Evolutionary conservation across 2,329 filamentous ascomycete species (phyloP).

Genomic region (Aureobasidium sp.): DNA sequence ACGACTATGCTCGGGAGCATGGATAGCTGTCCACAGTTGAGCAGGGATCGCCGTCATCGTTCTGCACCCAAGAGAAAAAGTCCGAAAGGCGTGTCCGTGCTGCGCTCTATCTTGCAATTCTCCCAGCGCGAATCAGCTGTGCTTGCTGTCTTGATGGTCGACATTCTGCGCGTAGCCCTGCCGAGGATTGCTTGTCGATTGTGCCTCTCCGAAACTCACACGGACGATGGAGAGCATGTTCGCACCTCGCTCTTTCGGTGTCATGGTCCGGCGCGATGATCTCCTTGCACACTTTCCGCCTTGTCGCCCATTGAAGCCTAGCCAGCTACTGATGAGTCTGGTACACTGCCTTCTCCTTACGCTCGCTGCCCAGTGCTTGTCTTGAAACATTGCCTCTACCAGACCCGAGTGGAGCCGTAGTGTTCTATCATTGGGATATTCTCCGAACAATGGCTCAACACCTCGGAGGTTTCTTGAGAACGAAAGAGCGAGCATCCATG

Average conservation of each 20-base stretch:
- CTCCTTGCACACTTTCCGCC: conserved; percentile 7
- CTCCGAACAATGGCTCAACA: conserved; percentile 7
- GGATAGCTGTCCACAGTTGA: not conserved
- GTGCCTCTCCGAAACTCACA: conserved; percentile 12
- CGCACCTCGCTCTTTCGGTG: conserved; percentile 10
- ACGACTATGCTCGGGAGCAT: conserved; percentile 9
- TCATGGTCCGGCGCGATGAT: conserved; percentile 7
- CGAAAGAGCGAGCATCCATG: conserved; percentile 9
- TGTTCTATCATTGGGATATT: conserved; percentile 11
- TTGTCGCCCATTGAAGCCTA: conserved; percentile 4
- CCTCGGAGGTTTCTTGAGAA: conserved; percentile 11
- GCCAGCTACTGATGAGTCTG: conserved; percentile 3
- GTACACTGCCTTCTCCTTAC: conserved; percentile 9
- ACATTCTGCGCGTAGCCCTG: not conserved
- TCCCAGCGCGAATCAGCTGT: not conserved
- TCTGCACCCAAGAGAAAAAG: conserved; percentile 13
- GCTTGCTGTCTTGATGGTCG: not conserved
- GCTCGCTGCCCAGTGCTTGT: conserved; percentile 10
- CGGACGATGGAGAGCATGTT: conserved; percentile 3
- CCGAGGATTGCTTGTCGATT: conserved; percentile 4
- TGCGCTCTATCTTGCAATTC: not conserved
- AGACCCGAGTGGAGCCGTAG: conserved; percentile 11
- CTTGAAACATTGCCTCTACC: conserved; percentile 2
- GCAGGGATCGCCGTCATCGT: conserved; percentile 7
- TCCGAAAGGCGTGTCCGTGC: conserved; percentile 10